Conservation (phyloP, 2,329 filamentous ascomycete genomes). For the Aspergillus amoenus region DNA sequence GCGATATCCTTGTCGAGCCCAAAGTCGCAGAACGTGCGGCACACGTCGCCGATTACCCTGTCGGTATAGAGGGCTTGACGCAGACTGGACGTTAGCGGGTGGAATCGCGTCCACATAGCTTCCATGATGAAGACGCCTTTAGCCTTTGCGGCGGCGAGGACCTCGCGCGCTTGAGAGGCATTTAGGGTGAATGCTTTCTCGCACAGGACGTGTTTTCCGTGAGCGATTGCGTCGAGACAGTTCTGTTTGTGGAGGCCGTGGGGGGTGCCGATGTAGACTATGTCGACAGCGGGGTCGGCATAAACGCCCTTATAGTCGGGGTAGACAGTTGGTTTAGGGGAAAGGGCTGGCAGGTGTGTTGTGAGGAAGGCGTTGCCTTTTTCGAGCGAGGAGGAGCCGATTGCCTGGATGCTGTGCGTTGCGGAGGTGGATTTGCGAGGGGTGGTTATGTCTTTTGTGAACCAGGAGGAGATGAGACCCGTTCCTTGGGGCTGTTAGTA, state of each 20-base stretch:
- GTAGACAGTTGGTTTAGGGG: conserved; percentile 44
- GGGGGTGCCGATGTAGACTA: conserved; percentile 79
- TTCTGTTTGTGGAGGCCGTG: conserved; percentile 87
- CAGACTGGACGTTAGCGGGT: conserved; percentile 72
- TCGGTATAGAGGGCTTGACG: conserved; percentile 52
- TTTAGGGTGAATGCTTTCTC: conserved; percentile 83
- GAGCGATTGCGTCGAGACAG: conserved; percentile 72
- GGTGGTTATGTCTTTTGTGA: background rate
- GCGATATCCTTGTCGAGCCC: conserved; percentile 8
- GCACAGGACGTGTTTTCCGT: conserved; percentile 77
- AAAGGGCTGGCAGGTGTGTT: background rate
- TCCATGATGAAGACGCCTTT: conserved; percentile 74
- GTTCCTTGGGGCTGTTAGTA: background rate
- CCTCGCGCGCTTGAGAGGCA: conserved; percentile 65
- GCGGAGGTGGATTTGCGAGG: background rate
- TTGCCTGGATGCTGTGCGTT: conserved; percentile 2
- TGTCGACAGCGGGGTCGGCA: conserved; percentile 69
- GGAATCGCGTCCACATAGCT: conserved; percentile 79
- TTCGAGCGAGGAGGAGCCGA: conserved; percentile 2
- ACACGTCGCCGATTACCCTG: conserved; percentile 48
- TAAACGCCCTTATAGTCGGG: conserved; percentile 76
- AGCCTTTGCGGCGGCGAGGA: conserved; percentile 65
- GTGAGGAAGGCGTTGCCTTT: background rate
- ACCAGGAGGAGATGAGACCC: conserved; percentile 7
- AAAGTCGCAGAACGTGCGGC: conserved; percentile 52